Evolutionary conservation across 2,329 filamentous ascomycete species (phyloP), one percentile per base, ranked within the genome.

Genomic region (Penicillium italicum): DNA sequence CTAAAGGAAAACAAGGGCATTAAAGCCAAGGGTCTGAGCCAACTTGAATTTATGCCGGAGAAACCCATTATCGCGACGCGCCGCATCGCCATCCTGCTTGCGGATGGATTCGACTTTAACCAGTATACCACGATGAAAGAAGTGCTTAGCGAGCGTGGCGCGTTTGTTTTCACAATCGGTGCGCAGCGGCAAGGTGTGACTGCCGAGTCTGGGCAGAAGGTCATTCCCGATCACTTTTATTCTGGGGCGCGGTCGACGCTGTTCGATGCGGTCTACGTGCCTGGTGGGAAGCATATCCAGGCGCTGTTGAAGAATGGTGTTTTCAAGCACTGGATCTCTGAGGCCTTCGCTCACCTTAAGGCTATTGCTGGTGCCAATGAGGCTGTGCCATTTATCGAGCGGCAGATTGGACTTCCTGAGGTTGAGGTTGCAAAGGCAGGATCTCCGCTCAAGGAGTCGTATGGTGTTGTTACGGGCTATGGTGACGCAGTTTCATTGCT

Each of bases 271-370:
- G 68, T 92, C 28, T 91, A 91, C 66, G 76, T 95, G 3, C 89
- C 89, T 1, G 89, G 89, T 1, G 90, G 90, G 1, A 77, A 80
- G 0, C 78, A 85, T 0, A 74, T 89, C 22, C 74, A 79, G 38
- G 83, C 82, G 0, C 80, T 94, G 0, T 75, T 80, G 51, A 85
- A 86, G 77, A 90, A 82, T 60, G 89, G 90, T 0, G 85, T 89
- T 16, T 88, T 87, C 0, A 71, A 89, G 8, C 87, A 92, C 75
- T 93, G 87, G 84, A 76, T 93, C 2, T 82, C 88, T 2, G 90
- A 94, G 72, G 87, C 89, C 0, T 94, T 92, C 61, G 89, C 89
- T 0, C 90, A 94, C 58, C 79, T 92, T 50, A 93, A 93, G 79
- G 77, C 88, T 1, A 88, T 94, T 42, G 88, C 84, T 1, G 89